Evolutionary conservation across 1,139 yeast species (phyloP), one percentile per base, ranked within the genome.

Genomic region (Candida sojae): DNA sequence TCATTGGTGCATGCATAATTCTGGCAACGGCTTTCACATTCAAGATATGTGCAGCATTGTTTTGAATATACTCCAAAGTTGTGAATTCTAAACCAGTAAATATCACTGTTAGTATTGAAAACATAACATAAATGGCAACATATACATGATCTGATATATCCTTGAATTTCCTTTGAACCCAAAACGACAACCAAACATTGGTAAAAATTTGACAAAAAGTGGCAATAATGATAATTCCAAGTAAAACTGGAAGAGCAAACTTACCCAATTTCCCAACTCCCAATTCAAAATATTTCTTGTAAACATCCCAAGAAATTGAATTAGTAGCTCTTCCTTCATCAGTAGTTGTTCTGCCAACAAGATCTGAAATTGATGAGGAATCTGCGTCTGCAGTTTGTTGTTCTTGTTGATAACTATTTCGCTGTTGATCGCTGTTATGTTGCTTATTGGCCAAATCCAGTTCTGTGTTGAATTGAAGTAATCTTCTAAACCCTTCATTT

Each of bases 31-130:
- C 77, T 46, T 57, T 62, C 30, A 73, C 63, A 49, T 73, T 73
- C 54, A 75, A 64, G 32, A 57, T 56, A 47, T 68, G 65, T 25
- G 79, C 73, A 1, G 79, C 64, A 44, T 47, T 66, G 47, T 81
- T 77, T 56, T 80, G 76, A 65, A 83, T 69, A 55, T 73, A 80
- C 40, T 84, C 82, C 57, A 84, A 66, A 56, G 80, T 63, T 36
- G 80, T 72, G 55, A 83, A 83, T 59, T 81, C 83, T 48, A 73
- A 55, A 29, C 73, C 73, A 42, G 82, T 72, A 54, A 79, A 74
- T 2, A 82, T 43, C 32, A 82, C 78, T 31, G 83, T 73, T 48
- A 68, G 59, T 39, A 71, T 54, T 3, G 75, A 67, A 55, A 71
- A 65, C 51, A 60, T 51, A 26, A 70, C 71, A 53, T 71, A 71